Conservation (phyloP, 257 asterid genomes). For the Nicotiana tabacum region DNA sequence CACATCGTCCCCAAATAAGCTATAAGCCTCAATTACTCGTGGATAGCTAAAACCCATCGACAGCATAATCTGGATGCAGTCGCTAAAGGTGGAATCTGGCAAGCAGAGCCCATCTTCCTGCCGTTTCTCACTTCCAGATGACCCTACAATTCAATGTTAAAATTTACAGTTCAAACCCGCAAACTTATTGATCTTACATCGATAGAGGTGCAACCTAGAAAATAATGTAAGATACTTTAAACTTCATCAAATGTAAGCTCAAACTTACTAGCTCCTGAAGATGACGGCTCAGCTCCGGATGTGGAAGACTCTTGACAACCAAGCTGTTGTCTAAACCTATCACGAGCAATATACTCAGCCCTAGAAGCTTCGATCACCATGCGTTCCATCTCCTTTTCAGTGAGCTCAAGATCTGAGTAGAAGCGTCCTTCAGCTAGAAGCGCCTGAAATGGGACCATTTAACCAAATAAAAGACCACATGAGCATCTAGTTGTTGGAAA, state of each 20-base stretch:
- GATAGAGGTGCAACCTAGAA: background rate
- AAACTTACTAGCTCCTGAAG: slow-evolving; percentile 89
- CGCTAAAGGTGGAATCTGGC: slow-evolving; percentile 26
- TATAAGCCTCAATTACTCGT: slow-evolving; percentile 88
- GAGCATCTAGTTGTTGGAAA: background rate
- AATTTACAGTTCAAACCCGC: background rate
- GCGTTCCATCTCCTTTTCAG: slow-evolving; percentile 92
- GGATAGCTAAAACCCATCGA: slow-evolving; percentile 96
- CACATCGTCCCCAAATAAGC: slow-evolving; percentile 87
- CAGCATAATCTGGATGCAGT: slow-evolving; percentile 74
- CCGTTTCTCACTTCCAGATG: slow-evolving; percentile 47
- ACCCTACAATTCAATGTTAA: slow-evolving; percentile 34
- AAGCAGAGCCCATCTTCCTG: slow-evolving; percentile 29
- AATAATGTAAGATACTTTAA: background rate
- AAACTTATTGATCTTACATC: background rate
- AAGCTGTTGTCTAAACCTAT: slow-evolving; percentile 56
- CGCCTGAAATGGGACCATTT: slow-evolving; percentile 49
- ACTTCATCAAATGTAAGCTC: background rate
- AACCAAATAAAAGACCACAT: background rate
- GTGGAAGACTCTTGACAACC: slow-evolving; percentile 72
- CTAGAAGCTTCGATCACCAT: slow-evolving; percentile 98
- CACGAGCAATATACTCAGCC: slow-evolving; percentile 71
- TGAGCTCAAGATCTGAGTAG: slow-evolving; percentile 91
- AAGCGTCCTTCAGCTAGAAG: slow-evolving; percentile 97
- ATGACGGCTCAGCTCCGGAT: slow-evolving; percentile 91